phyloP scores from a whole-genome alignment of 306 rosid genomes.

The Ormosia semicastrata region DNA sequence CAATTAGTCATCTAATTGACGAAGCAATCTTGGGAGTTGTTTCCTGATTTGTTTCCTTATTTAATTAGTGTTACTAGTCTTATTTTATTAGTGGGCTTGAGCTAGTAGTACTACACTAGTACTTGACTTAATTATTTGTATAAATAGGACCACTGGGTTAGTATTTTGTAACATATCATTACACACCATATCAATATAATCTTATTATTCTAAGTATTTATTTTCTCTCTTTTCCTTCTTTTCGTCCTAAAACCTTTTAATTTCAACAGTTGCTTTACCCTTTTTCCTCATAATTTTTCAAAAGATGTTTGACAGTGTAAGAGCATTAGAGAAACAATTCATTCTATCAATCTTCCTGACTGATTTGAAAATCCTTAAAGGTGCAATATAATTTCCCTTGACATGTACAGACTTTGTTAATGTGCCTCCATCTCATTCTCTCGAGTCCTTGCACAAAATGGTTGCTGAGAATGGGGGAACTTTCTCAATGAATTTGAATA shows the following conservation, averaged over 20 bases:
- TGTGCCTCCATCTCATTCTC: slow-evolving; percentile 75
- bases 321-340: slow-evolving; percentile 5
- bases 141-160: neutral
- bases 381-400: slow-evolving; percentile 49
- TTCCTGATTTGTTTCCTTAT: too few relatives aligned
- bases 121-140: too few relatives aligned
- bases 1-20: too few relatives aligned
- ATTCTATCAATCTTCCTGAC: neutral
- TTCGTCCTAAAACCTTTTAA: neutral
- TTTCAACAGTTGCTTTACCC: neutral
- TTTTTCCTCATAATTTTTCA: neutral
- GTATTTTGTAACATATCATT: neutral
- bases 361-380: slow-evolving; percentile 21
- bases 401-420: slow-evolving; percentile 77
- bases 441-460: slow-evolving; percentile 78
- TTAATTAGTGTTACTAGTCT: too few relatives aligned
- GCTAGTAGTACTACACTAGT: neutral
- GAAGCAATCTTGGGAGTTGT: too few relatives aligned
- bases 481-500: slow-evolving; percentile 91
- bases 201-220: too few relatives aligned
- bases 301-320: neutral
- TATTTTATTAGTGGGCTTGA: too few relatives aligned
- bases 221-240: neutral
- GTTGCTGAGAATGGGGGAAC: slow-evolving; percentile 91
- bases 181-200: neutral